phyloP scores from a whole-genome alignment of 768 basidiomycete genomes.

The Kwoniella sp. region DNA sequence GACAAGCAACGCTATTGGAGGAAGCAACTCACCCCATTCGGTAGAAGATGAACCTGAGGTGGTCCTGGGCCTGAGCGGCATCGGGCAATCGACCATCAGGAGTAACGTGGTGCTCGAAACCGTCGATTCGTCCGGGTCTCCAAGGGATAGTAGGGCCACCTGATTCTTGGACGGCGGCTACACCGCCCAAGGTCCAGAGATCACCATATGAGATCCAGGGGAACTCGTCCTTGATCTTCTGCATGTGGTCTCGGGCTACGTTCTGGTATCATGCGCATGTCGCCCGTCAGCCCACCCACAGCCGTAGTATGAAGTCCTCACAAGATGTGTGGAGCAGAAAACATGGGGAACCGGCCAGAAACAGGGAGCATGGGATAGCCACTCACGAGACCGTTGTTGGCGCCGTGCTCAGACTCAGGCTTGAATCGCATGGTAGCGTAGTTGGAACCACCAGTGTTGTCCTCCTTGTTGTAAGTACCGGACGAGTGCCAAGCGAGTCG shows the following conservation, averaged over 20 bases:
- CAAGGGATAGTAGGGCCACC: conserved; percentile 89
- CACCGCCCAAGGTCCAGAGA: conserved; percentile 94
- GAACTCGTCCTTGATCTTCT: conserved; percentile 82
- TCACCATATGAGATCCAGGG: conserved; percentile 96
- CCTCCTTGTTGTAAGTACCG: conserved; percentile 74
- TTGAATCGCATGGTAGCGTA: conserved; percentile 98
- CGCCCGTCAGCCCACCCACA: too few relatives aligned
- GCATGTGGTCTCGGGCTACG: conserved; percentile 78
- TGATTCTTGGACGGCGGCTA: conserved; percentile 86
- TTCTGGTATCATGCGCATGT: too few relatives aligned
- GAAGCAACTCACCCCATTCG: conserved; percentile 69
- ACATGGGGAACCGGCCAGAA: too few relatives aligned
- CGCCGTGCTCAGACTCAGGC: conserved; percentile 74
- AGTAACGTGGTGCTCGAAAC: conserved; percentile 64
- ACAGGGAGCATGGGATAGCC: too few relatives aligned
- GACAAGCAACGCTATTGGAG: too few relatives aligned
- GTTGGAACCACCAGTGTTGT: conserved; percentile 68
- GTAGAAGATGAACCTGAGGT: conserved; percentile 84
- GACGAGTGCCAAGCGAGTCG: conserved; percentile 94
- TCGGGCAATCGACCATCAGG: conserved; percentile 62
- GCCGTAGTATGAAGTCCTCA: too few relatives aligned
- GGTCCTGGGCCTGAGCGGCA: conserved; percentile 76
- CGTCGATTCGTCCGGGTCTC: conserved; percentile 91
- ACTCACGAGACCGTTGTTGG: conserved; percentile 55
- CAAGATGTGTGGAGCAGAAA: too few relatives aligned